Base-by-base conservation (phyloP, 2,329 filamentous ascomycete genomes). In the Tolypocladium cylindrosporum region DNA sequence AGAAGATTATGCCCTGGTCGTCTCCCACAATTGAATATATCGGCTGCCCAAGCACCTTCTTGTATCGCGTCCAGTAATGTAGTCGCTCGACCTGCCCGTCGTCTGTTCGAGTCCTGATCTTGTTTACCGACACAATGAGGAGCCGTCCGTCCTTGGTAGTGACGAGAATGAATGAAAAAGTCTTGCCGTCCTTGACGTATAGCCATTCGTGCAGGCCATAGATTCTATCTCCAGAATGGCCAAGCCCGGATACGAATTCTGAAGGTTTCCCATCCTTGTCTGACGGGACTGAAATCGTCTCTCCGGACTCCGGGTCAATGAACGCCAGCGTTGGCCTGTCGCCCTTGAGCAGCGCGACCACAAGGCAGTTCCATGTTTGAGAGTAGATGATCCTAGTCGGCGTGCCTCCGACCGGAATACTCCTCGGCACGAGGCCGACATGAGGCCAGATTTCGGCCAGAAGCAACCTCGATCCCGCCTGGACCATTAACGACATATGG, bases 151-250 rank as follows among this genome's bases (percentile, higher is more conserved):
- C 71, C 39, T 75, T 76, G 0, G 82, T 83, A 4, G 81, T 77
- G 13, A 88, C 78, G 16, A 90, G 76, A 39, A 90, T 75, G 65
- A 85, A 87, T 1, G 81, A 77, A 69, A 86, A 88, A 0, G 72
- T 77, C 57, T 79, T 82, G n/a, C 75, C 76, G 42, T 82, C 77
- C 57, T 82, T 81, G 39, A 75, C 71, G 61, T 82, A 84, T 6
- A 76, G 68, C 88, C 88, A 91, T 60, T 89, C 84, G 1, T 79
- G 69, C 9, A 91, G 69, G 1, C 81, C 77, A 50, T 82, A 76
- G 1, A 91, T 80, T 43, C 77, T 77, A 61, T 88, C 85, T 1
- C 80, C 80, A 1, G 71, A 61, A 51, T 81, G 77, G 1, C 81
- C 82, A 19, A 91, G 73, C 4, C 80, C 79, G 19, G 76, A 77